phyloP scores from a whole-genome alignment of 495 filamentous ascomycete genomes.

The Neurospora cerealis region DNA sequence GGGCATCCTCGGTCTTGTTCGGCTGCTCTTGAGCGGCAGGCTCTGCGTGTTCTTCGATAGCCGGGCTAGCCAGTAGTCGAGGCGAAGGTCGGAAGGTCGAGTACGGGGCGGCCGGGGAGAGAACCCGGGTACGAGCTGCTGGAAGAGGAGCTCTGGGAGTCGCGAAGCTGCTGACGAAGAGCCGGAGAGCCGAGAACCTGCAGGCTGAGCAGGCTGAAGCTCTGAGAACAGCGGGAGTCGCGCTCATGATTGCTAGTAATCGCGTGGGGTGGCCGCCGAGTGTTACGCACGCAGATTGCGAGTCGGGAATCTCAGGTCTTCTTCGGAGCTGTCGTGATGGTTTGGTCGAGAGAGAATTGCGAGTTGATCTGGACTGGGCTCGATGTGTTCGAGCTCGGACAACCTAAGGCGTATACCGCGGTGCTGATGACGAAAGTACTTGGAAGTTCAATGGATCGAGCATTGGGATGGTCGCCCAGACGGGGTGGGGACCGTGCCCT shows the following conservation, averaged over 20 bases:
- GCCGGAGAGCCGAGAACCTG: conserved; percentile 14
- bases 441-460: neutral
- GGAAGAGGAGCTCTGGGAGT: conserved; percentile 1
- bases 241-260: conserved; percentile 3
- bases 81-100: conserved; percentile 16
- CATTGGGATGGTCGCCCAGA: neutral
- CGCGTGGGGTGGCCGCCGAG: neutral
- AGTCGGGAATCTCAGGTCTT: neutral
- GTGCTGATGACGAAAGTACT: neutral
- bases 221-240: conserved; percentile 9
- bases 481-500: neutral
- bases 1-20: neutral
- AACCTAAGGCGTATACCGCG: neutral
- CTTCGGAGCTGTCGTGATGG: neutral
- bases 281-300: neutral
- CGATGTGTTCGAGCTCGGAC: neutral
- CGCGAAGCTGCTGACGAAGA: conserved; percentile 10
- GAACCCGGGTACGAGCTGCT: neutral
- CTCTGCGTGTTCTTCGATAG: conserved; percentile 12
- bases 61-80: conserved; percentile 4
- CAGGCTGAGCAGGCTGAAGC: conserved; percentile 20
- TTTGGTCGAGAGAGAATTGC: neutral
- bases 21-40: neutral
- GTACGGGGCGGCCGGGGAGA: conserved; percentile 5
- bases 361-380: neutral